Evolutionary conservation across 768 basidiomycete species (phyloP), one percentile per base, ranked within the genome.

Genomic region (Hebeloma cylindrosporum): DNA sequence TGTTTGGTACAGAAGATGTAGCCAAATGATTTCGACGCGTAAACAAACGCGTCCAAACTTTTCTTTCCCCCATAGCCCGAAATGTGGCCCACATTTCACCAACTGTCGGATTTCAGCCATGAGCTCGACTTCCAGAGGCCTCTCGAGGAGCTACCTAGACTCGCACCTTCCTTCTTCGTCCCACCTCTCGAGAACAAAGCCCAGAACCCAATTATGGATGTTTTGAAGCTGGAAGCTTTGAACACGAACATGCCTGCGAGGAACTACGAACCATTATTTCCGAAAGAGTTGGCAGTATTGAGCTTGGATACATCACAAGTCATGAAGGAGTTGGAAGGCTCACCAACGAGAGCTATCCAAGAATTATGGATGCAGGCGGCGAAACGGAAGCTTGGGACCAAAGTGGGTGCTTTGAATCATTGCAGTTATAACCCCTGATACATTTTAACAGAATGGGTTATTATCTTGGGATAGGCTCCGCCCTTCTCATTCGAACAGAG

Each of bases 131-230:
- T 27, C 6, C 32, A 37, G 18, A 33, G 41, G 25, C 5, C 43
- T 3, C 44, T 63, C n/a, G 52, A 65, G 21, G 57, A 58, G 16
- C 63, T 80, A 16, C 63, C 74, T 7, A 64, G 66, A 5, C 60
- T 80, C 32, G 51, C 61, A 11, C 69, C 77, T 0, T 61, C 48
- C 10, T 88, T 89, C 61, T 80, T 75, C 43, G 69, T 88, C n/a
- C 82, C 85, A 7, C 62, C 53, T n/a, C 64, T 91, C 33, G 65
- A 72, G n/a, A 77, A 88, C 47, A 79, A 76, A 51, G 87, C 88
- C 2, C 88, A 89, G 58, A 82, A 91, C 60, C 88, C 87, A 2
- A 87, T 89, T 50, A 67, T 89, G 61, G 80, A 85, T 31, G 65
- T 71, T 13, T 49, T 87, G 17, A 72, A 70, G 23, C 50, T 65